Conservation (phyloP, 1,139 yeast species). For the Pneumocystis murina region DNA sequence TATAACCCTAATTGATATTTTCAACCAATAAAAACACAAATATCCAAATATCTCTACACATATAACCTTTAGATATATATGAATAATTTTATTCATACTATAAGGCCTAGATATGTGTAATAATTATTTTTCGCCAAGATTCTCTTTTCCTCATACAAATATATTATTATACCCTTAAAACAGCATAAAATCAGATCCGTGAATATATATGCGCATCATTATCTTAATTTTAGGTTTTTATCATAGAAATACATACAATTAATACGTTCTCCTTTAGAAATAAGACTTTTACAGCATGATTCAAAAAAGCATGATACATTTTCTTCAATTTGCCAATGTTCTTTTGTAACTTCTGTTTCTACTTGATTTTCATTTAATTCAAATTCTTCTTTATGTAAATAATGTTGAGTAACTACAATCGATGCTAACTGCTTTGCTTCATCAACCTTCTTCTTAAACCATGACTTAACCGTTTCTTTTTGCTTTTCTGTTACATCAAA, state of each 20-base stretch:
- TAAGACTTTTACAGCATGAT: constrained; percentile 16
- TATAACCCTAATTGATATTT: no score
- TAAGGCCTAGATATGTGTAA: no score
- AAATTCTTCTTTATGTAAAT: background rate
- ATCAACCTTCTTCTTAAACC: background rate
- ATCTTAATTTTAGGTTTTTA: no score
- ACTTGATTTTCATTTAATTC: constrained; percentile 8
- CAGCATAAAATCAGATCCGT: no score
- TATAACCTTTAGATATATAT: no score
- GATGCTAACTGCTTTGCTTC: background rate
- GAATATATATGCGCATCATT: no score
- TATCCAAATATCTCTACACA: no score
- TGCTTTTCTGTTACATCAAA: background rate
- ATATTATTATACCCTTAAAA: no score
- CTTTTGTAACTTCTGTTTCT: constrained; percentile 30
- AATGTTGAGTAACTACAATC: background rate
- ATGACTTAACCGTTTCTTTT: background rate
- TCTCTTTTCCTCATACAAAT: no score
- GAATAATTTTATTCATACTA: no score
- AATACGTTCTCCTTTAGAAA: background rate
- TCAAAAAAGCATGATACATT: constrained; percentile 22
- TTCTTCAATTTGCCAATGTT: constrained; percentile 51
- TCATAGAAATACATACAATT: background rate
- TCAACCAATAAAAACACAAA: no score
- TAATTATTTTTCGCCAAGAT: no score